A percentile compares a stretch with the other conserved stretches of the same genome.
These are phyloP conservation scores for Dacryopinax primogenitus DNA, from an alignment of 768 basidiomycete genomes.

Conservation along the genomic window DNA sequence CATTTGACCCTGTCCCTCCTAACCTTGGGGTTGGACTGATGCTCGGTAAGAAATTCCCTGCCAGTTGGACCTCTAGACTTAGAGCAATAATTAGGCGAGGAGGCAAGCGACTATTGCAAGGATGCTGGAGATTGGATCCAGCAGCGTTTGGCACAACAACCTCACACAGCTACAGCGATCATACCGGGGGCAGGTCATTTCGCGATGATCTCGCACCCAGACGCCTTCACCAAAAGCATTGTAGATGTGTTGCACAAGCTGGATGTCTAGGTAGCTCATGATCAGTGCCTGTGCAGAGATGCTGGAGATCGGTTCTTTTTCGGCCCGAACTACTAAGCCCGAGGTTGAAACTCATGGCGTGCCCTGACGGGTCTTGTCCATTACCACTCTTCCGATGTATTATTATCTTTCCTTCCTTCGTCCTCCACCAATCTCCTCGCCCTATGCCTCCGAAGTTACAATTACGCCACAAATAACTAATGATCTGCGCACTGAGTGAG, in stretches of 20 bases:
- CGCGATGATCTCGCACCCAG: not conserved
- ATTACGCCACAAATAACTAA: slow-evolving; percentile 81
- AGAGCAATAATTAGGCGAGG: not conserved
- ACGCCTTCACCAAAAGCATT: not conserved
- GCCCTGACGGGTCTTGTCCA: not conserved
- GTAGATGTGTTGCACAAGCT: not conserved
- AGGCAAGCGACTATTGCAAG: not conserved
- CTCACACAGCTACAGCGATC: not conserved
- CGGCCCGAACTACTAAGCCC: too few relatives aligned
- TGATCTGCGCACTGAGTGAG: slow-evolving; percentile 70
- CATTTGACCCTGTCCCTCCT: not conserved
- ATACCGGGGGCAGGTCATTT: not conserved
- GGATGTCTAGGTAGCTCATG: not conserved
- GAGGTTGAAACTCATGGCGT: too few relatives aligned
- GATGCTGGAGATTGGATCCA: not conserved
- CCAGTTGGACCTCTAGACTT: not conserved
- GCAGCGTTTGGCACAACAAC: not conserved
- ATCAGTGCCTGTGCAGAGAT: not conserved
- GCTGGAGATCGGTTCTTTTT: not conserved
- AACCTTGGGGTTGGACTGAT: not conserved
- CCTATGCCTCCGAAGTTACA: slow-evolving; percentile 30
- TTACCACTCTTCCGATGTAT: slow-evolving; percentile 41
- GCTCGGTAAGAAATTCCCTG: not conserved
- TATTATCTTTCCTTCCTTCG: slow-evolving; percentile 83
- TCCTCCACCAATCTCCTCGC: slow-evolving; percentile 50